Base-by-base conservation (phyloP, 139 green algal species). In the Tetraselmis chui region DNA sequence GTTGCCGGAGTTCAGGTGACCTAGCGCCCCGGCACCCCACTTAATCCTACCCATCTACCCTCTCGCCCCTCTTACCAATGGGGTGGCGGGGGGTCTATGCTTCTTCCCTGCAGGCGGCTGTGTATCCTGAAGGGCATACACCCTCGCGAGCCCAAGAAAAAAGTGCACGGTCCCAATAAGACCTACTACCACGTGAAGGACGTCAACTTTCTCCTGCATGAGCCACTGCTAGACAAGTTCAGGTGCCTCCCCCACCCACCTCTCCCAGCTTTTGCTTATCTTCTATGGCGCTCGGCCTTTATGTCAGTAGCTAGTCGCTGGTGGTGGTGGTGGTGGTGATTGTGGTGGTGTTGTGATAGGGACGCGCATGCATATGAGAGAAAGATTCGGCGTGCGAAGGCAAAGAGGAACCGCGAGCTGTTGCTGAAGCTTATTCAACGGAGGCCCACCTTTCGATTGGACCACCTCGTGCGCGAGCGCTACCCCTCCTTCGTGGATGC, bases 141-240 rank as follows among this genome's bases (percentile, higher is more conserved):
- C 84, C 97, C 97, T 0, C 89, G 97, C 1, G 97, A 99, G 91
- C 97, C 97, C 23, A 97, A 94, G 85, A 98, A 98, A 86, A 99
- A 99, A 87, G 79, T 87, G 25, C 88, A 96, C 32, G 96, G 97
- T 0, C 90, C 91, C 32, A 91, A 97, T 90, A 99, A 99, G 88
- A 99, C 96, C 1, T 99, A 99, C 88, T 99, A 99, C 88, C 97
- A 99, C 83, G 82, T 94, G 28, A 98, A 98, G 88, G 97, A 99
- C 87, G 96, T 99, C 82, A 93, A 92, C 82, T 99, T 94, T 85
- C 89, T 99, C 58, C 83, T 91, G 28, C 96, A 99, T 80, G 97
- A 99, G 89, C 97, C 95, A 1, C 88, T 99, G 32, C 89, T 99
- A 0, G 85, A 95, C 26, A 95, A 94, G 59, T 93, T 97, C 87